Percentiles rank a stretch among this genome's conserved stretches.
Conservation (phyloP, 345 rosid genomes). For the Arabis hirsuta region DNA sequence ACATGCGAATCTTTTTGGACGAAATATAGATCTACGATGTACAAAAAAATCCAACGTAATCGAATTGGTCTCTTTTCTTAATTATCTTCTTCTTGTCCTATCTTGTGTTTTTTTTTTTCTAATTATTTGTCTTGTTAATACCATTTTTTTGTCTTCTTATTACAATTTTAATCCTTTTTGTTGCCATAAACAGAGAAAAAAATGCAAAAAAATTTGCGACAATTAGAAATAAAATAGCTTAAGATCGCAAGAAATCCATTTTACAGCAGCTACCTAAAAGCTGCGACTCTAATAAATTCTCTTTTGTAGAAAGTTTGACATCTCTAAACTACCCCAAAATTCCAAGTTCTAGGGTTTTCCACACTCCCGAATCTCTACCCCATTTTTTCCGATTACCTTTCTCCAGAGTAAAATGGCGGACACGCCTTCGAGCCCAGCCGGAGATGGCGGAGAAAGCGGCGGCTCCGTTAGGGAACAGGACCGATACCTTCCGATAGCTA, state of each 20-base stretch:
- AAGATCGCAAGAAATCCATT: neutral
- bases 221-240: neutral
- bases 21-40: too few relatives aligned
- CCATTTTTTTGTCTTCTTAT: neutral
- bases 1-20: too few relatives aligned
- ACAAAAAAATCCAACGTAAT: too few relatives aligned
- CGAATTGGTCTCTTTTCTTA: too few relatives aligned
- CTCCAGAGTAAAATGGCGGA: constrained; percentile 53
- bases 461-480: constrained; percentile 66
- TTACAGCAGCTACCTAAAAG: constrained; percentile 16
- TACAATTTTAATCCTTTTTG: neutral
- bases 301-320: neutral
- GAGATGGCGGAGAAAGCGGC: constrained; percentile 73
- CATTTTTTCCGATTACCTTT: neutral
- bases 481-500: constrained; percentile 66
- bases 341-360: constrained; percentile 27
- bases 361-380: neutral
- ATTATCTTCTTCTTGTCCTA: too few relatives aligned
- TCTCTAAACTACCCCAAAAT: neutral
- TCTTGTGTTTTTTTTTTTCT: too few relatives aligned
- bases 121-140: too few relatives aligned
- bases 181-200: neutral
- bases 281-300: neutral
- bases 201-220: neutral
- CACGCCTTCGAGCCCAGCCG: constrained; percentile 65